phyloP scores from a whole-genome alignment of 345 rosid species.

The Physaria fendleri region DNA sequence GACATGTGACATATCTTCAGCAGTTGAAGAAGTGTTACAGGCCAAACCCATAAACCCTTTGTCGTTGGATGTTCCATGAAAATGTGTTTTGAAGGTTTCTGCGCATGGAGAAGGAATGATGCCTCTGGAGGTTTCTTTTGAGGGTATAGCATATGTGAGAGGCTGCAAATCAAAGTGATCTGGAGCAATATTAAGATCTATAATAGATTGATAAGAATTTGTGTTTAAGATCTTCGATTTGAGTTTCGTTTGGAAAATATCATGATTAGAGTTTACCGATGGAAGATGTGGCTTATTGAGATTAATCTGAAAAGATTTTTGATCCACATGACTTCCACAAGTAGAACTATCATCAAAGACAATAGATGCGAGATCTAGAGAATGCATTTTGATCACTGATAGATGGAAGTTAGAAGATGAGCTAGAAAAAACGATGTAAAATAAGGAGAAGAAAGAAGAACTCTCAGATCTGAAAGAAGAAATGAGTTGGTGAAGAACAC shows the following conservation, averaged over 20 bases:
- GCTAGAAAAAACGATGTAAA: too few relatives aligned
- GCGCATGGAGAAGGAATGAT: constrained; percentile 5
- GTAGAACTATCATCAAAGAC: constrained; percentile 18
- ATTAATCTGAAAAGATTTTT: constrained; percentile 14
- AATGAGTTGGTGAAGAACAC: constrained; percentile 12
- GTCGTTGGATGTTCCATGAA: not conserved
- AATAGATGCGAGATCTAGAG: constrained; percentile 30
- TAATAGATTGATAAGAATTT: not conserved
- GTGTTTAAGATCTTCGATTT: constrained; percentile 17
- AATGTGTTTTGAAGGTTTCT: not conserved
- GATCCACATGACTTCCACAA: not conserved
- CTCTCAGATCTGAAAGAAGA: not conserved
- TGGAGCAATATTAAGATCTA: not conserved
- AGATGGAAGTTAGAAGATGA: constrained; percentile 55
- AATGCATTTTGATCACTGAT: constrained; percentile 33
- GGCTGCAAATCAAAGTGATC: constrained; percentile 10
- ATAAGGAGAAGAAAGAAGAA: too few relatives aligned
- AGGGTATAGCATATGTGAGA: not conserved
- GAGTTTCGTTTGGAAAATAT: constrained; percentile 6
- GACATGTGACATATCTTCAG: not conserved
- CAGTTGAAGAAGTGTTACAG: not conserved
- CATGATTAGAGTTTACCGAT: constrained; percentile 3
- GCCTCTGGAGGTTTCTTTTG: not conserved
- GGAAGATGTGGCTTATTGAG: too few relatives aligned
- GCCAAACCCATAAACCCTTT: not conserved